Percentiles rank a stretch among this genome's conserved stretches.
These are phyloP conservation scores for Favolaschia claudopus DNA, from an alignment of 768 basidiomycete genomes.

Conservation along the genomic window DNA sequence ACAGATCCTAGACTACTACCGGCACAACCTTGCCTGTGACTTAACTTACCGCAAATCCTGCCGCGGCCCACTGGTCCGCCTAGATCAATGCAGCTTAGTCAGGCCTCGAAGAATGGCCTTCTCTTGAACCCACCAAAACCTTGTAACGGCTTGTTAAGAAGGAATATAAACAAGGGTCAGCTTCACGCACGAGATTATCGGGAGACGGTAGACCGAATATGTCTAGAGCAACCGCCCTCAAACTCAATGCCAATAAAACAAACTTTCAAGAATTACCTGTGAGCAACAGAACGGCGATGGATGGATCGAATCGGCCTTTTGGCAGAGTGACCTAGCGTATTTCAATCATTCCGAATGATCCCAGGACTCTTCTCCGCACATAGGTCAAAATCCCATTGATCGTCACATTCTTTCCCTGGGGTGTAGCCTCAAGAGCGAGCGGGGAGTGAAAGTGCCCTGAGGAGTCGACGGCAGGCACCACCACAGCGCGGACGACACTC, in stretches of 20 bases:
- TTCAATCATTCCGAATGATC: too few relatives aligned
- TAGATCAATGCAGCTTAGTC: background rate
- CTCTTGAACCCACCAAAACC: background rate
- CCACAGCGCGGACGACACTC: slow-evolving; percentile 5
- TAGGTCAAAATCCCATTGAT: slow-evolving; percentile 30
- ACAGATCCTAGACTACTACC: too few relatives aligned
- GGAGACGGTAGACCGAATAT: slow-evolving; percentile 25
- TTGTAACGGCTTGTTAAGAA: slow-evolving; percentile 5
- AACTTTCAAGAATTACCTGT: slow-evolving; percentile 13
- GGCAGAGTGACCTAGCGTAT: slow-evolving; percentile 25
- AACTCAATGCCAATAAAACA: background rate
- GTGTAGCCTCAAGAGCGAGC: background rate
- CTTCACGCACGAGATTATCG: slow-evolving; percentile 24
- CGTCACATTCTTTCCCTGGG: slow-evolving; percentile 26
- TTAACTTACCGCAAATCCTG: slow-evolving; percentile 23
- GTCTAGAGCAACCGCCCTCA: background rate
- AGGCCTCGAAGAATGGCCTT: background rate
- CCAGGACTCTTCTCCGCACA: too few relatives aligned
- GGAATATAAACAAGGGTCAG: background rate
- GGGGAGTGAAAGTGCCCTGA: slow-evolving; percentile 14
- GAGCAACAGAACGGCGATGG: slow-evolving; percentile 17
- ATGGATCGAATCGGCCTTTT: slow-evolving; percentile 17
- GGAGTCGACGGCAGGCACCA: slow-evolving; percentile 18
- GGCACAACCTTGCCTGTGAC: too few relatives aligned
- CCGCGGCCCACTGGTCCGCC: slow-evolving; percentile 27